Base-by-base conservation (phyloP, 768 basidiomycete genomes). In the Mycena galericulata region DNA sequence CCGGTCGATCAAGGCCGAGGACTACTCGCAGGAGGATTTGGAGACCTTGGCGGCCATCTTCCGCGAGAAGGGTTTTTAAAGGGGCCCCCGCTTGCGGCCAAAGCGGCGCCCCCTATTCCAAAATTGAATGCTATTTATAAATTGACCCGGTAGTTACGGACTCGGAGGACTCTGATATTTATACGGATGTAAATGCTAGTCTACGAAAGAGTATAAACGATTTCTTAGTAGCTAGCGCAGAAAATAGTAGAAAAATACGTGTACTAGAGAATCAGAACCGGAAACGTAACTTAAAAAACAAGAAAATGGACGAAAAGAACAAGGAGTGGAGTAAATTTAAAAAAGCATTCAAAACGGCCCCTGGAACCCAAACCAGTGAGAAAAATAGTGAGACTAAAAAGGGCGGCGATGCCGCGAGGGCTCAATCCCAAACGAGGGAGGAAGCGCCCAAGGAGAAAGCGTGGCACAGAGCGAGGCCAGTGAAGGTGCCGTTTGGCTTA, bases 341-440 rank as follows among this genome's bases (percentile, higher is more conserved):
- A 53, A 53, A 56, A 38, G n/a, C 32, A 22, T 53, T 34, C 32
- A 53, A 53, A 53, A 53, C 40, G 54, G 54, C 54, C 54, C 54
- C 54, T 55, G 40, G 54, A 56, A 41, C 54, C 54, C 54, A 56
- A 54, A 56, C 54, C 54, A 56, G 54, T 56, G 54, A 40, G 54
- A 41, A 56, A 55, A 56, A 56, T 56, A 56, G 54, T 56, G 54
- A 7, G 27, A 20, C 9, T 1, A 29, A 56, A 56, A 40, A 56
- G 54, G 53, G 22, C 36, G 34, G 12, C 24, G 34, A 26, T 20
- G 27, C 9, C 38, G 26, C 14, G 54, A 40, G 4, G 54, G 54
- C 54, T 56, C 54, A 56, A 56, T 56, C 54, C 38, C 14, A 10
- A 22, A 5, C 1, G 2, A 5, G 9, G 38, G 38, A 56, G 38